These are phyloP conservation scores for Arthroderma sp. DNA, from an alignment of 2,329 filamentous ascomycete species.

Conservation along the genomic window DNA sequence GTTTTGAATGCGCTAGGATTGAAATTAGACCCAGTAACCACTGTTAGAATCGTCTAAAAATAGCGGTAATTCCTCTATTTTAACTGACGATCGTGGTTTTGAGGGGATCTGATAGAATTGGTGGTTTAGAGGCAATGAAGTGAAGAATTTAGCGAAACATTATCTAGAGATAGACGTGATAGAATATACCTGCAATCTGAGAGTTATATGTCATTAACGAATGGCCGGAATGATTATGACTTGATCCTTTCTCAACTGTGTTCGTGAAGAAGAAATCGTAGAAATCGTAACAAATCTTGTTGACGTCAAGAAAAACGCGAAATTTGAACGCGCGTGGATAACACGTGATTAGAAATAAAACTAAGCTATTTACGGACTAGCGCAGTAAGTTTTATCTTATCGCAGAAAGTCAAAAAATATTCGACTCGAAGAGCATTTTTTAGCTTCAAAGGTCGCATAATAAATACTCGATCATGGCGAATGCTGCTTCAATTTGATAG, in stretches of 20 bases:
- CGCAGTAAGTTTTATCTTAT: not conserved
- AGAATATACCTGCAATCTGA: not conserved
- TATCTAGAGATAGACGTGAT: not conserved
- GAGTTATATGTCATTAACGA: too few species aligned
- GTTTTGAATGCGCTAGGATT: not conserved
- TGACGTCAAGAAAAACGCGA: not conserved
- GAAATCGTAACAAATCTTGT: not conserved
- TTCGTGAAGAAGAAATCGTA: too few species aligned
- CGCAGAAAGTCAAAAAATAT: not conserved
- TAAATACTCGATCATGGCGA: not conserved
- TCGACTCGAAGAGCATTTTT: not conserved
- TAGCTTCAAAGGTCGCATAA: not conserved
- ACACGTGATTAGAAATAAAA: not conserved
- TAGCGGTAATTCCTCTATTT: not conserved
- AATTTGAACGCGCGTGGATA: not conserved
- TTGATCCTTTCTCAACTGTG: too few species aligned
- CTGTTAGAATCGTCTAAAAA: not conserved
- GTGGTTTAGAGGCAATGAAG: not conserved
- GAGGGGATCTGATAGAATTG: not conserved
- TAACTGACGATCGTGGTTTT: not conserved
- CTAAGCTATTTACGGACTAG: not conserved
- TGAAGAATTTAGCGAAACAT: not conserved
- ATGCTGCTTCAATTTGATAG: not conserved
- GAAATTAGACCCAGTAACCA: not conserved
- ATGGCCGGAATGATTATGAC: too few species aligned